Evolutionary conservation across 2,329 filamentous ascomycete genomes (phyloP), one percentile per base, ranked within the genome.

Genomic region (Fusarium nurragi): DNA sequence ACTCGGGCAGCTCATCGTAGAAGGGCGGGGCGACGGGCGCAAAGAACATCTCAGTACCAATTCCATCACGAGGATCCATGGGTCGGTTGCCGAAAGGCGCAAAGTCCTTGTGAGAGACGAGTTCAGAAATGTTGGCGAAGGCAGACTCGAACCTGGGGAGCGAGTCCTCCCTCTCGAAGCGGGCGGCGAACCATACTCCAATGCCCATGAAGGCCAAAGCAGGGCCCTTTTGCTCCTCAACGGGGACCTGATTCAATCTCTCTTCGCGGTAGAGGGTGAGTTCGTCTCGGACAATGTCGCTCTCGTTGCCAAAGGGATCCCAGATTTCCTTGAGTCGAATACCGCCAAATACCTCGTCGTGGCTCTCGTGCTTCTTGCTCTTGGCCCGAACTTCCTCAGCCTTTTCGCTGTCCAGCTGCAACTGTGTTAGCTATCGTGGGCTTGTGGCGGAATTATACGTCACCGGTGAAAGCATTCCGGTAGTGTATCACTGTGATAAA

Each of bases 231-330:
- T 74, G 67, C 10, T 65, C 30, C 18, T 69, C 36, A 19, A 67
- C 43, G 12, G 62, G 39, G 6, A 60, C 46, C 2, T 52, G 47
- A 28, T 62, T 45, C 9, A 54, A 47, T 38, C 52, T 64, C 16
- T 72, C 61, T 6, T 66, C 22, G n/a, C 53, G 54, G 43, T 65
- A 69, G 16, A 58, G 44, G 8, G 66, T n/a, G 25, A 76, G 61
- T 39, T 72, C 64, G 8, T 69, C 59, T 14, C 45, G 64, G 30
- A 50, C 63, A 3, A 53, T 44, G 18, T 51, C 45, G 39, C 50
- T 66, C 21, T 60, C 61, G 26, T 68, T 66, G 25, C 60, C 67
- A 16, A 80, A 88, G 3, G 88, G 87, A 73, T 90, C 87, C 85
- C 86, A 90, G 12, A 87, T 72, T 57, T 87, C 88, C 19, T 58